Evolutionary conservation across 2,329 filamentous ascomycete species (phyloP).

Genomic region (Colletotrichum gigasporum): DNA sequence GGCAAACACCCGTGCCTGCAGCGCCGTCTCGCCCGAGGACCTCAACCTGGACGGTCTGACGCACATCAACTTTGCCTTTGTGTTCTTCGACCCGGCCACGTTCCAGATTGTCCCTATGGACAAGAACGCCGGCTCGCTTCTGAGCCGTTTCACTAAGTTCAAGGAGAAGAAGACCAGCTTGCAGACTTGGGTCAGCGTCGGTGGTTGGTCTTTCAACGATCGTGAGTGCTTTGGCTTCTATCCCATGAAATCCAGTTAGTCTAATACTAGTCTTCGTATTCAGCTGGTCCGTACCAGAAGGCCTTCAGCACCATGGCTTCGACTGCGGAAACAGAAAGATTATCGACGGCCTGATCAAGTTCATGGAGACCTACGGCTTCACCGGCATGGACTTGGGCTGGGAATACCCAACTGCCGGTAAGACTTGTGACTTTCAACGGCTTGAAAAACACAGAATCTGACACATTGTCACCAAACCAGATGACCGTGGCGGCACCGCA

Average conservation of each 20-base stretch:
- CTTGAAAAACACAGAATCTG: too few species aligned
- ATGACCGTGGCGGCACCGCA: conserved; percentile 45
- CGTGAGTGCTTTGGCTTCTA: too few species aligned
- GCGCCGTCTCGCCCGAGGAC: conserved; percentile 25
- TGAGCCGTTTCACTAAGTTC: conserved; percentile 39
- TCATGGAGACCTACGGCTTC: too few species aligned
- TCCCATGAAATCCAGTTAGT: too few species aligned
- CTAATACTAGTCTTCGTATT: not conserved
- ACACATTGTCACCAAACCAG: conserved; percentile 38
- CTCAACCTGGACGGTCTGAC: conserved; percentile 27
- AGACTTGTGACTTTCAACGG: not conserved
- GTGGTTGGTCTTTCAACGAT: conserved; percentile 52
- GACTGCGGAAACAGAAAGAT: too few species aligned
- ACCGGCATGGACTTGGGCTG: too few species aligned
- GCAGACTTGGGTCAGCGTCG: conserved; percentile 49
- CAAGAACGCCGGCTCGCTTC: conserved; percentile 30
- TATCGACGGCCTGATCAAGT: conserved; percentile 45
- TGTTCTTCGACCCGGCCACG: conserved; percentile 47
- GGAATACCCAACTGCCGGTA: conserved; percentile 41
- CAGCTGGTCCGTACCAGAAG: not conserved
- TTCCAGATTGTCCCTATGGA: conserved; percentile 37
- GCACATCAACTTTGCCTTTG: conserved; percentile 49
- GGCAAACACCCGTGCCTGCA: conserved; percentile 35
- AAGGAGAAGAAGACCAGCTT: conserved; percentile 42
- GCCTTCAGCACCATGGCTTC: too few species aligned